phyloP scores from a whole-genome alignment of 495 filamentous ascomycete genomes.

The Trichocladium antarcticum region DNA sequence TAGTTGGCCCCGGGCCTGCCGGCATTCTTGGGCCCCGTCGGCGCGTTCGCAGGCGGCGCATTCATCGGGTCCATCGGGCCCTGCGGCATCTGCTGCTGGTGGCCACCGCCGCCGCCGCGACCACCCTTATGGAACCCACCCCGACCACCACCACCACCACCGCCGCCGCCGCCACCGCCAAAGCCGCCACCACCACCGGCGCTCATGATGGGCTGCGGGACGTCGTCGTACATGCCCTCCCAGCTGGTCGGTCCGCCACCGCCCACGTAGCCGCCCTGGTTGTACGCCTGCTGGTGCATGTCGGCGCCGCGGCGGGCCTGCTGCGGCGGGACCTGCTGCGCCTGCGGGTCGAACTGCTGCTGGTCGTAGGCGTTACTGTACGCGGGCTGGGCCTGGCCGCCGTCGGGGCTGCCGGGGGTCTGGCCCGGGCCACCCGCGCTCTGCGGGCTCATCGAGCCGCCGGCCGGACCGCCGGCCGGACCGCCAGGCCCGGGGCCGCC shows the following conservation, averaged over 20 bases:
- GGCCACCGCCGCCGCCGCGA: conserved; percentile 15
- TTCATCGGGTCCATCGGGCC: conserved; percentile 30
- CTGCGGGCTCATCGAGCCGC: too few species aligned
- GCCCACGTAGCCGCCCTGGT: conserved; percentile 26
- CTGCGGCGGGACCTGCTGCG: conserved; percentile 28
- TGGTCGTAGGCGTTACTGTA: conserved; percentile 41
- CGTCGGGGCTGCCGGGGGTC: neutral
- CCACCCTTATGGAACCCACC: conserved; percentile 35
- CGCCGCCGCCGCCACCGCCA: too few species aligned
- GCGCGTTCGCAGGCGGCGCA: conserved; percentile 84
- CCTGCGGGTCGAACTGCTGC: conserved; percentile 63
- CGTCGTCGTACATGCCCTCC: conserved; percentile 99
- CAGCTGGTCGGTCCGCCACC: conserved; percentile 58
- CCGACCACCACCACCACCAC: conserved; percentile 42
- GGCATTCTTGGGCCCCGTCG: conserved; percentile 92
- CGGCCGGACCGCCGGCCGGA: too few species aligned
- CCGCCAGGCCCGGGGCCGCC: conserved; percentile 14
- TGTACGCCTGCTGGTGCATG: conserved; percentile 19
- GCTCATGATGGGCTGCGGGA: conserved; percentile 71
- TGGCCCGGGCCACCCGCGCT: conserved; percentile 13
- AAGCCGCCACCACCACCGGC: conserved; percentile 45
- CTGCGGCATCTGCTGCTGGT: conserved; percentile 22
- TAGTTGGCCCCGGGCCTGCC: conserved; percentile 91
- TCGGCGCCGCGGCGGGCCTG: conserved; percentile 28
- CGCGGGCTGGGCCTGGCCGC: conserved; percentile 11